Base-by-base conservation (phyloP, 495 filamentous ascomycete genomes). In the Chaetomidium leptoderma region DNA sequence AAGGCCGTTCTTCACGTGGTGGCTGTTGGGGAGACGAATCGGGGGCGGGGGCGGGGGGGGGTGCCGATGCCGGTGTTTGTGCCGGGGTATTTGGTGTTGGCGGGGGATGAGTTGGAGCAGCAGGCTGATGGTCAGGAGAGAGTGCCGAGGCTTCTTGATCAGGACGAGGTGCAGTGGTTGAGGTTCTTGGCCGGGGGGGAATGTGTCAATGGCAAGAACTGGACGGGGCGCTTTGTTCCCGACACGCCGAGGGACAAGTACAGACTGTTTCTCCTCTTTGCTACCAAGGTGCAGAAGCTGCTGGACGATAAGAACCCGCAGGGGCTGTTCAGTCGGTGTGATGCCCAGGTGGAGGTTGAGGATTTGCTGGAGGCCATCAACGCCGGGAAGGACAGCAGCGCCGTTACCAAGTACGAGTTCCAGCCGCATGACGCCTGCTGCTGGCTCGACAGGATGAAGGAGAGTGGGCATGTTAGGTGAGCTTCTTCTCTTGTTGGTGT, bases 261-360 rank as follows among this genome's bases (percentile, higher is more conserved):
- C 21, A 54, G 53, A 27, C 58, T 68, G 8, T 69, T 67, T 44
- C 63, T 42, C 13, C 56, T 67, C 45, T 72, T 72, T 49, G 66
- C 68, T 7, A 26, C n/a, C 6, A 57, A 65, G 16, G 58, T 72
- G 36, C 51, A 65, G 59, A 66, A 59, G 61, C 33, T 67, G 17
- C 46, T 72, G 33, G 63, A 69, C 26, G 64, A 72, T 33, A 42
- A 5, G 10, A 53, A 62, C 39, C 62, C 63, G 0, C 26, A 61
- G 2, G 44, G 59, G 1, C 58, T 70, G 0, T 66, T 72, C n/a
- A 44, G 16, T 14, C 19, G 7, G 3, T 21, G 33, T 16, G 44
- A 63, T 1, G 45, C 19, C 30, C 11, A 46, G 23, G 63, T 68
- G 3, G 51, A 58, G 14, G 62, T 70, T 29, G 66, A 69, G 48